phyloP scores from a whole-genome alignment of 2,329 filamentous ascomycete species.

The Stagonosporopsis chrysanthemi region DNA sequence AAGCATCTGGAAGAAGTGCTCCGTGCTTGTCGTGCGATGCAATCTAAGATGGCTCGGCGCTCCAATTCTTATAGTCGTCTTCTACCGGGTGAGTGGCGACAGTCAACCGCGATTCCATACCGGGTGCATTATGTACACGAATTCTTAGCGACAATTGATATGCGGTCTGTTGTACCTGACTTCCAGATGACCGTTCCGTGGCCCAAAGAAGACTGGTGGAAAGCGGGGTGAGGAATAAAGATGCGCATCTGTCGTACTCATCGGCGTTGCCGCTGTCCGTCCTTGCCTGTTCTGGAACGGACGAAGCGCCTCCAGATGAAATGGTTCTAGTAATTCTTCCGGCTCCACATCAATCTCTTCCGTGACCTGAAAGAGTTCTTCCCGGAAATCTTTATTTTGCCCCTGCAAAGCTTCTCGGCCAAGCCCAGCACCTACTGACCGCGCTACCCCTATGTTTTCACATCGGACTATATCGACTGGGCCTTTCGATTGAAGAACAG shows the following conservation, averaged over 20 bases:
- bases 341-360: conserved; percentile 1
- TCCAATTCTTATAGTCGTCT: conserved; percentile 10
- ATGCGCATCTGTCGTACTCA: conserved; percentile 1
- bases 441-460: background rate
- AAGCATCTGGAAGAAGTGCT: background rate
- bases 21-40: background rate
- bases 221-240: conserved; percentile 1
- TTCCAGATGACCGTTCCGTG: conserved; percentile 1
- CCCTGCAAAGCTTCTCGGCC: background rate
- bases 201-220: background rate
- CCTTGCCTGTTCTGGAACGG: conserved; percentile 10
- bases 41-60: background rate
- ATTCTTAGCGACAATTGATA: background rate
- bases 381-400: background rate
- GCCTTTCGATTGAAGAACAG: background rate
- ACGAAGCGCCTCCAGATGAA: conserved; percentile 15
- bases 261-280: background rate
- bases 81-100: conserved; percentile 8
- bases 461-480: background rate
- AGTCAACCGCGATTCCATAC: background rate
- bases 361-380: background rate
- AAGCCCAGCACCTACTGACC: background rate
- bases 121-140: background rate
- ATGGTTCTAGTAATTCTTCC: conserved; percentile 10
- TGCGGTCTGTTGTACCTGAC: conserved; percentile 3